Evolutionary conservation across 768 basidiomycete species (phyloP).

Genomic region (Mycena filopes): DNA sequence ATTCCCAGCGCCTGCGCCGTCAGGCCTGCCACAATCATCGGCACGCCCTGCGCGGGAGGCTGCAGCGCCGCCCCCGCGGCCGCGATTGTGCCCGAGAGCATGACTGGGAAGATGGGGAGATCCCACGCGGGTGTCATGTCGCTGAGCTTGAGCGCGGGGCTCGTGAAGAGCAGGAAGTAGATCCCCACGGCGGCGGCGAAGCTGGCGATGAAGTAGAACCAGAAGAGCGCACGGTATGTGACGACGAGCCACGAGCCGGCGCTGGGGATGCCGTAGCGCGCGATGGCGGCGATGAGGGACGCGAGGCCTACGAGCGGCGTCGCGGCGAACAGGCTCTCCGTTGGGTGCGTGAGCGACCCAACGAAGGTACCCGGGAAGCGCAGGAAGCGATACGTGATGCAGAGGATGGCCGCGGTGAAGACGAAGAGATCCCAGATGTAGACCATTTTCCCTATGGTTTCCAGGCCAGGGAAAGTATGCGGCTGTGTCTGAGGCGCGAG

Average conservation of each 20-base stretch:
- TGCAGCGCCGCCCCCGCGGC: constrained; percentile 2
- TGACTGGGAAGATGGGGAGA: constrained; percentile 12
- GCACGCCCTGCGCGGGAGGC: neutral
- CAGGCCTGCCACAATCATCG: neutral
- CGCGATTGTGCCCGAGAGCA: constrained; percentile 14
- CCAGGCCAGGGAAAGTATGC: neutral
- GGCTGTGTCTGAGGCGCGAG: neutral
- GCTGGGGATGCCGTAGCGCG: constrained; percentile 7
- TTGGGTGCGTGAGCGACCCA: constrained; percentile 4
- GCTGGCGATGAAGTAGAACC: constrained; percentile 6
- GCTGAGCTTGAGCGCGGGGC: constrained; percentile 10
- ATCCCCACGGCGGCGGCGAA: constrained; percentile 1
- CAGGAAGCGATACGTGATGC: constrained; percentile 8
- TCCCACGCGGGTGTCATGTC: constrained; percentile 19
- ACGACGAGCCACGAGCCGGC: constrained; percentile 1
- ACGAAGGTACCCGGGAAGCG: constrained; percentile 11
- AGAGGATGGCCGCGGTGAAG: neutral
- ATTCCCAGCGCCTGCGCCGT: neutral
- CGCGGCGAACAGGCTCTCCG: constrained; percentile 1
- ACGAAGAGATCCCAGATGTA: constrained; percentile 1
- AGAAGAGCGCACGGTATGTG: constrained; percentile 2
- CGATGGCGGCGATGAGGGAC: constrained; percentile 8
- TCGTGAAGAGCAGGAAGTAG: constrained; percentile 14
- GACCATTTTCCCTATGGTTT: constrained; percentile 9
- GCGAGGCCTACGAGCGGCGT: neutral